Base-by-base conservation (phyloP, 1,139 yeast genomes). In the Lodderomyces orthopsilosis region DNA sequence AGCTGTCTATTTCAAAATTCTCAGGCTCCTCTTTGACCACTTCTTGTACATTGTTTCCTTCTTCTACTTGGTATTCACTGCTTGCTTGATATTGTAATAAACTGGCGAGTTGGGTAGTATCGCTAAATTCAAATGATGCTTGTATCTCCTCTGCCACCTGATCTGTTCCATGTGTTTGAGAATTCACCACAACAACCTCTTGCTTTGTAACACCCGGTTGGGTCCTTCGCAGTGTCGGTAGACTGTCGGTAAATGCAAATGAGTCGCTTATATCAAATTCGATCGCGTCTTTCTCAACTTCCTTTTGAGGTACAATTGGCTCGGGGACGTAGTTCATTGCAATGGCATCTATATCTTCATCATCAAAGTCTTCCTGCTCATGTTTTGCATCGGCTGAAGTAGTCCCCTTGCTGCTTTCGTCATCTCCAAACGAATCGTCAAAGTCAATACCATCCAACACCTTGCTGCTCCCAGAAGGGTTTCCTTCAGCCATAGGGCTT, bases 361-460 rank as follows among this genome's bases (percentile, higher is more conserved):
- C 37, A 35, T 35, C 37, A 22, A 22, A 6, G 18, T 17, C 28
- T 7, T 13, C 40, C 4, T n/a, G 18, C 3, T 12, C 26, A 12
- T 12, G 13, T 4, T n/a, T 13, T 27, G 22, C 23, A 26, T 27
- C 18, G 6, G 8, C 30, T 9, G 12, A 19, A 9, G 4, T 19
- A 8, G 12, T 14, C 7, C 9, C 22, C 15, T 14, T 38, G 19
- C 33, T 37, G 41, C 37, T 38, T 15, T 39, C 39, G 7, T 42
- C 45, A 6, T 42, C 45, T 9, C 37, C 41, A 37, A 44, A 44
- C n/a, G 46, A 41, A 36, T 41, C 46, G 35, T 42, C 40, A 24
- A 42, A 32, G 34, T 45, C 45, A 13, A 45, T 40, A 3, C 43
- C 45, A 7, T 39, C 41, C 12, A 39, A 12, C 19, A 37, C 35